Conservation (phyloP, 352 stramenopile species). For the Phytophthora pisi region DNA sequence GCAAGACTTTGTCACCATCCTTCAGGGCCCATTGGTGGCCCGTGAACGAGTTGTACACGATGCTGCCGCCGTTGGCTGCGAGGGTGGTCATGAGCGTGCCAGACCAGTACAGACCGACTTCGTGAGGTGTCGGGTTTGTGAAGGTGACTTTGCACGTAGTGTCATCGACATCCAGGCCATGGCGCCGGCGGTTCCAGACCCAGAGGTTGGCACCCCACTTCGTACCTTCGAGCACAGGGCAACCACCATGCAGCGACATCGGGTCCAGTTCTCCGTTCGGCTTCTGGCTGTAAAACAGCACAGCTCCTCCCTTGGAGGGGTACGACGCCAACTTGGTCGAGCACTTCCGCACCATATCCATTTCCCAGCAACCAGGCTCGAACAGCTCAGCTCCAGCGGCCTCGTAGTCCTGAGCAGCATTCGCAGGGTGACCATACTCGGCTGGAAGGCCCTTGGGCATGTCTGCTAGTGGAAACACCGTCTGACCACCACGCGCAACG, state of each 20-base stretch:
- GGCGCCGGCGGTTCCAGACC: conserved; percentile 95
- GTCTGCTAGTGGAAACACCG: conserved; percentile 77
- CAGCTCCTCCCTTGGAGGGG: conserved; percentile 87
- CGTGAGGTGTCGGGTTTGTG: conserved; percentile 60
- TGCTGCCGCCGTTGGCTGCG: conserved; percentile 40
- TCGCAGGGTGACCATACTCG: conserved; percentile 56
- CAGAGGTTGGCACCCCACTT: conserved; percentile 98
- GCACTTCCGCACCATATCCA: conserved; percentile 82
- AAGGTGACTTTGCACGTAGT: conserved; percentile 67
- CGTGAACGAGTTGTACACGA: conserved; percentile 68
- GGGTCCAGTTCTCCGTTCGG: conserved; percentile 93
- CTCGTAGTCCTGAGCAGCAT: conserved; percentile 49
- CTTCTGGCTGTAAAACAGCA: conserved; percentile 98
- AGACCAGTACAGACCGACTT: conserved; percentile 72
- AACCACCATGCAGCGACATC: conserved; percentile 91
- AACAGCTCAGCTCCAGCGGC: conserved; percentile 60
- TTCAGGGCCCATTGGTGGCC: conserved; percentile 78
- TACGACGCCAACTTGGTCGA: conserved; percentile 79
- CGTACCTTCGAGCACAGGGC: conserved; percentile 93
- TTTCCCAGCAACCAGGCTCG: conserved; percentile 66
- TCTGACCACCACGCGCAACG: conserved; percentile 79
- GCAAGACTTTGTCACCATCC: conserved; percentile 50
- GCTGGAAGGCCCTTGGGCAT: conserved; percentile 73
- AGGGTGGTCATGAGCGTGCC: conserved; percentile 75
- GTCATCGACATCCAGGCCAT: conserved; percentile 54